Evolutionary conservation across 2,329 filamentous ascomycete genomes (phyloP), one percentile per base, ranked within the genome.

Genomic region (Hymenoscyphus linearis): DNA sequence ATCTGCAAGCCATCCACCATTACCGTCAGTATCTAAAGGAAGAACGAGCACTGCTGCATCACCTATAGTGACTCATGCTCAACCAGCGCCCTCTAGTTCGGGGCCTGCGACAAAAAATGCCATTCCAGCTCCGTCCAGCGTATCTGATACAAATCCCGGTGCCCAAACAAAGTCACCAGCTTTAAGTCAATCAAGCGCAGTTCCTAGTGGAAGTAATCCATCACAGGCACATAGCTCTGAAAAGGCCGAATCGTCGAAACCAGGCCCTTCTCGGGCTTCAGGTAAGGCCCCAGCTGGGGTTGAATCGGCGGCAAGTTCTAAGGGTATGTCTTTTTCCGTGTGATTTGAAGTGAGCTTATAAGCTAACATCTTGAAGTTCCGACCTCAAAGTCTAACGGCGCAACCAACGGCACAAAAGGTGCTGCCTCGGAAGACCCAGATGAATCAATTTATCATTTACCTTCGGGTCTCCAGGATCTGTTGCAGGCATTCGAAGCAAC

Each of bases 371-470:
- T 52, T 25, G 55, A 50, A 66, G 64, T 64, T 53, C 40, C 62
- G 57, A 50, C 65, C 50, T 69, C 76, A 34, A 78, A 80, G 68
- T 73, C 79, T 3, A 86, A 85, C 72, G 79, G 82, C 55, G 70
- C 76, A 52, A 68, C 78, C 13, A 85, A 85, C 66, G 82, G 81
- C 13, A 74, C 79, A 70, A 82, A 80, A 70, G 76, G 54, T 47
- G 54, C 61, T 27, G 55, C 64, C n/a, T 53, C 62, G 34, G 68
- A 72, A 58, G 75, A 77, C 50, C 70, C 83, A 67, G 87, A 91
- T 63, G 90, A 97, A 75, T 95, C 90, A 13, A 89, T 97, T 68
- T 99, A 93, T 74, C 93, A 98, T 74, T 83, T 99, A 40, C 95
- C 95, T 3, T 85, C 92, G 6, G 91, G 90, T 34, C 78, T 99